Evolutionary conservation across 2,329 filamentous ascomycete species (phyloP).

Genomic region (Xylariaceae sp.): DNA sequence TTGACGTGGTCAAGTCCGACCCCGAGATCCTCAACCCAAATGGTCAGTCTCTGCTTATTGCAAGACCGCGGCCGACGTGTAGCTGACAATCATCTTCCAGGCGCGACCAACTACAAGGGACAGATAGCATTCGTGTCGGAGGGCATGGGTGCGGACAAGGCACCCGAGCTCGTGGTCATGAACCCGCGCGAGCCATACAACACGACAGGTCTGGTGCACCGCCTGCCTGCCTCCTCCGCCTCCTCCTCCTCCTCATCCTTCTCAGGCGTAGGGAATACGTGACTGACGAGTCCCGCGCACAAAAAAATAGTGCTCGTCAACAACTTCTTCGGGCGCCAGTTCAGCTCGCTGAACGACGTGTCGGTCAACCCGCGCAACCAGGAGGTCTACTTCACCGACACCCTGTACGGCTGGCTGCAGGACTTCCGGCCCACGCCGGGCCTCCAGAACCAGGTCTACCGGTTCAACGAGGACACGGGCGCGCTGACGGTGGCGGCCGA

Average conservation of each 20-base stretch:
- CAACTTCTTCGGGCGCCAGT: slow-evolving; percentile 52
- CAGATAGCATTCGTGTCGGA: slow-evolving; percentile 42
- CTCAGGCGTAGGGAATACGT: too few species aligned
- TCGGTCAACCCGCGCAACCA: slow-evolving; percentile 43
- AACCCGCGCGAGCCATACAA: slow-evolving; percentile 41
- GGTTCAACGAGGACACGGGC: slow-evolving; percentile 41
- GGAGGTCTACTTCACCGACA: slow-evolving; percentile 60
- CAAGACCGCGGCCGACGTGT: slow-evolving; percentile 2
- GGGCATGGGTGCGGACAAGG: slow-evolving; percentile 36
- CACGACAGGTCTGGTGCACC: slow-evolving; percentile 30
- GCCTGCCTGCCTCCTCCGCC: too few species aligned
- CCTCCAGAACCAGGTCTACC: slow-evolving; percentile 52
- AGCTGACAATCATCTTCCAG: slow-evolving; percentile 26
- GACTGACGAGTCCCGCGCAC: too few species aligned
- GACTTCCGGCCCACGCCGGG: slow-evolving; percentile 47
- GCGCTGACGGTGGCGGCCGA: slow-evolving; percentile 50
- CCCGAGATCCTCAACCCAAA: slow-evolving; percentile 44
- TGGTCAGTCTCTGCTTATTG: slow-evolving; percentile 24
- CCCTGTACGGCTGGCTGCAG: slow-evolving; percentile 50
- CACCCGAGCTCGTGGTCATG: slow-evolving; percentile 34
- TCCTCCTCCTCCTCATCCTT: too few species aligned
- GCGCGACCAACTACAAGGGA: slow-evolving; percentile 41
- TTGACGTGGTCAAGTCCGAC: slow-evolving; percentile 32
- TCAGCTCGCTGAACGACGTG: slow-evolving; percentile 54
- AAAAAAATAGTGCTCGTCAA: slow-evolving; percentile 45